Evolutionary conservation across 495 filamentous ascomycete species (phyloP), one percentile per base, ranked within the genome.

Genomic region (Evernia prunastri): DNA sequence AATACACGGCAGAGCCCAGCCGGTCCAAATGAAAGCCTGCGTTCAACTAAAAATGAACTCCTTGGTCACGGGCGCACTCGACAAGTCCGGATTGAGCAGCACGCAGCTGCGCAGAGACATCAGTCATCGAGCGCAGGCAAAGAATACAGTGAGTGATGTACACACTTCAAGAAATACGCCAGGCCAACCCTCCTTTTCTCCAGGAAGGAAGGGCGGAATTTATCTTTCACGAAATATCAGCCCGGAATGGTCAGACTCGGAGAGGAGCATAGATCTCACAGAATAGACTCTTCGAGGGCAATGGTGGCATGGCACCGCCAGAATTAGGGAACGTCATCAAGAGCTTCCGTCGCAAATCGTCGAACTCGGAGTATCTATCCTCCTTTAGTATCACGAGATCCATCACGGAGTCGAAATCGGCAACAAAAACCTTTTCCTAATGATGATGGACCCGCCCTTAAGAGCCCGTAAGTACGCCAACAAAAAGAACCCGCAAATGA

Each of bases 121-220:
- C 51, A 64, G 61, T 56, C 45, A 17, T 4, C 0, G 25, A 13
- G 15, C 25, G 4, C n/a, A 8, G 29, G 23, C 60, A 45, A 37
- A 23, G 56, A 51, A 49, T 7, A 37, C 40, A 13, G 45, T 37
- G 35, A 64, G 62, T 15, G 61, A 56, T 40, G 59, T 27, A 76
- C 84, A 71, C 72, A 89, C 85, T 88, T 89, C 53, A 90, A 75
- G 65, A 90, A 90, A 70, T 91, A 89, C 42, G 81, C 80, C 53
- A 91, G 75, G 17, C 88, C 88, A 59, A 80, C 76, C 57, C 84
- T 81, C 43, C 88, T 76, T 23, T 79, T 78, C 69, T 90, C 87
- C 45, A 91, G 76, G 69, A 91, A 91, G 36, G 78, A 78, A 10
- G 87, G 82, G 10, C 84, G 83, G 67, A 90, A 90, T 70, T 83